Conservation (phyloP, 1,284 basidiomycete genomes). For the Heterobasidion occidentale region DNA sequence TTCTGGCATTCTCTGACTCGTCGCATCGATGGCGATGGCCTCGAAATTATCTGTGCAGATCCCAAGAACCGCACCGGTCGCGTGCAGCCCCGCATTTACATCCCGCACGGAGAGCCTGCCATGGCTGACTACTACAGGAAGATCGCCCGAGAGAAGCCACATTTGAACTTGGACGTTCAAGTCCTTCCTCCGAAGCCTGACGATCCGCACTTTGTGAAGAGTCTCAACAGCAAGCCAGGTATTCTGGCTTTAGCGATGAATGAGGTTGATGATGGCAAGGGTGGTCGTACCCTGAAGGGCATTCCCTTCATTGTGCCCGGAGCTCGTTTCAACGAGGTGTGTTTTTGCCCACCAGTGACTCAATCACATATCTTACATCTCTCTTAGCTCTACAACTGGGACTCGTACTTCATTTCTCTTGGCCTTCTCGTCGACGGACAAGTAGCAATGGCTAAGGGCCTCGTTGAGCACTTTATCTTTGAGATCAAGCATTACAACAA, state of each 20-base stretch:
- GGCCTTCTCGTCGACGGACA: constrained; percentile 94
- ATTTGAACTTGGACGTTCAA: constrained; percentile 88
- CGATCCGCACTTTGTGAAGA: constrained; percentile 86
- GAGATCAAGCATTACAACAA: constrained; percentile 98
- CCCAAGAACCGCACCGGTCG: constrained; percentile 92
- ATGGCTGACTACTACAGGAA: constrained; percentile 92
- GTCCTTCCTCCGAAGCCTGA: constrained; percentile 82
- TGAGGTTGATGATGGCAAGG: constrained; percentile 74
- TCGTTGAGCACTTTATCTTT: constrained; percentile 98
- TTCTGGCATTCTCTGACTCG: constrained; percentile 98
- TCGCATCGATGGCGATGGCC: constrained; percentile 92
- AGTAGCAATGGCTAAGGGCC: constrained; percentile 89
- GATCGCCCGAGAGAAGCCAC: constrained; percentile 78
- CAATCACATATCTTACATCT: constrained; percentile 1
- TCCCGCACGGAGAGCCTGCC: constrained; percentile 85
- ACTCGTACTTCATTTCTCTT: constrained; percentile 91
- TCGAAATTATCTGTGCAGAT: constrained; percentile 94
- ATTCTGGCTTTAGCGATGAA: constrained; percentile 95
- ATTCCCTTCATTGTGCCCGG: constrained; percentile 97
- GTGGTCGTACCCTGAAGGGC: constrained; percentile 79
- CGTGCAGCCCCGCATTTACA: constrained; percentile 87
- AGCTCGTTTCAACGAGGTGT: constrained; percentile 94
- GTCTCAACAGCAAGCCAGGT: constrained; percentile 89
- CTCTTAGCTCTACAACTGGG: constrained; percentile 79
- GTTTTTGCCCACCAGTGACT: constrained; percentile 15